Conservation (phyloP, 768 basidiomycete species). For the Mycena polygramma region DNA sequence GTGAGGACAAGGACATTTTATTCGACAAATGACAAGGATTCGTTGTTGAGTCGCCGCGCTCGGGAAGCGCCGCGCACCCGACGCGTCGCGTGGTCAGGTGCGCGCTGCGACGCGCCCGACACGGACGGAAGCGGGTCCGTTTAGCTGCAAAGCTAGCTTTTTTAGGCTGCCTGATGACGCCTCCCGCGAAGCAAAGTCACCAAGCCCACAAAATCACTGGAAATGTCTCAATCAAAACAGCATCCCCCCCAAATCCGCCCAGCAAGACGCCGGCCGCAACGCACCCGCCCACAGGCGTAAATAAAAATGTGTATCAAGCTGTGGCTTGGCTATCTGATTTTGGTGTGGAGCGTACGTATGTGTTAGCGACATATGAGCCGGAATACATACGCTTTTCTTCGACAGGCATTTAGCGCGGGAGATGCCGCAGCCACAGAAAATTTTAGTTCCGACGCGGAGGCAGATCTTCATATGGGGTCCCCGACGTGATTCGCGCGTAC, state of each 20-base stretch:
- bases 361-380: slow-evolving; percentile 18
- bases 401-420: not conserved
- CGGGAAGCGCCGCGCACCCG: slow-evolving; percentile 9
- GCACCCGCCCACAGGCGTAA: slow-evolving; percentile 12
- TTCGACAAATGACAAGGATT: not conserved
- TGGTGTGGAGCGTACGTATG: slow-evolving; percentile 14
- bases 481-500: slow-evolving; percentile 1
- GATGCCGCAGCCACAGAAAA: slow-evolving; percentile 5
- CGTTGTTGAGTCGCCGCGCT: not conserved
- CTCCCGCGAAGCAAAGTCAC: slow-evolving; percentile 2
- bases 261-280: slow-evolving; percentile 13
- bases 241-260: too few relatives aligned
- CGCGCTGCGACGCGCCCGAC: slow-evolving; percentile 7
- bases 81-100: slow-evolving; percentile 5
- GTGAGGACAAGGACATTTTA: too few relatives aligned
- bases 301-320: not conserved
- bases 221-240: not conserved
- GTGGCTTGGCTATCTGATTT: slow-evolving; percentile 2
- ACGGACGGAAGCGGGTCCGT: not conserved
- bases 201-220: not conserved
- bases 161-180: slow-evolving; percentile 7
- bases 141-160: slow-evolving; percentile 8
- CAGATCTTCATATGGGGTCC: slow-evolving; percentile 20
- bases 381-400: not conserved
- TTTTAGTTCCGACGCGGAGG: not conserved